Conservation (phyloP, 345 rosid genomes). For the Mercurialis annua region DNA sequence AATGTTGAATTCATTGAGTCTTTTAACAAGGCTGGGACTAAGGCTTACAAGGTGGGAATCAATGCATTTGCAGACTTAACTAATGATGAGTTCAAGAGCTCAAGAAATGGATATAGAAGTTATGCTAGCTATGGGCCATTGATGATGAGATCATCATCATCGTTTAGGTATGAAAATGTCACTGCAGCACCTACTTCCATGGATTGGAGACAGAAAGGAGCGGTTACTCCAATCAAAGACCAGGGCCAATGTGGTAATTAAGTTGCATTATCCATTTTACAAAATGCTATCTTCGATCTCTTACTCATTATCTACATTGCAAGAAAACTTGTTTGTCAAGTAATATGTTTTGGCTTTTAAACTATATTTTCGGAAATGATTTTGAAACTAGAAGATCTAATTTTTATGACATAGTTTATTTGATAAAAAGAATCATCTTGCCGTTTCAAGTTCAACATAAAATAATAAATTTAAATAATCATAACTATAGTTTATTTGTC, state of each 20-base stretch:
- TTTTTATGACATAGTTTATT: no score
- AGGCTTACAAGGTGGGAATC: constrained; percentile 26
- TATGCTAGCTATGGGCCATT: neutral
- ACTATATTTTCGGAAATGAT: no score
- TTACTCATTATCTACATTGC: no score
- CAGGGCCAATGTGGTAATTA: constrained; percentile 50
- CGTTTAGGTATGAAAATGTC: constrained; percentile 26
- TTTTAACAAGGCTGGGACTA: constrained; percentile 32
- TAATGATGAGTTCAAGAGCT: constrained; percentile 40
- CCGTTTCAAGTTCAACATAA: neutral
- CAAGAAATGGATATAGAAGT: constrained; percentile 27
- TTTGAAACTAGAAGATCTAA: no score
- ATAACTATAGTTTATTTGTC: no score
- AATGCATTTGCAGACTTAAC: constrained; percentile 51
- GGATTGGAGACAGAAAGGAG: constrained; percentile 49
- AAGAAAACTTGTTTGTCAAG: no score
- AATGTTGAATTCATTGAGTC: constrained; percentile 38
- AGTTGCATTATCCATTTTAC: neutral
- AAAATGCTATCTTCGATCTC: no score
- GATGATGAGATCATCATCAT: neutral
- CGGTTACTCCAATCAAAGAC: constrained; percentile 35
- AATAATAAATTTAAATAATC: no score
- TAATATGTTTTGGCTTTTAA: no score
- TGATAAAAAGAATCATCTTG: no score
- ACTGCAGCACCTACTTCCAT: constrained; percentile 24